phyloP scores from a whole-genome alignment of 305 asterid genomes.

The Ruellia speciosa region DNA sequence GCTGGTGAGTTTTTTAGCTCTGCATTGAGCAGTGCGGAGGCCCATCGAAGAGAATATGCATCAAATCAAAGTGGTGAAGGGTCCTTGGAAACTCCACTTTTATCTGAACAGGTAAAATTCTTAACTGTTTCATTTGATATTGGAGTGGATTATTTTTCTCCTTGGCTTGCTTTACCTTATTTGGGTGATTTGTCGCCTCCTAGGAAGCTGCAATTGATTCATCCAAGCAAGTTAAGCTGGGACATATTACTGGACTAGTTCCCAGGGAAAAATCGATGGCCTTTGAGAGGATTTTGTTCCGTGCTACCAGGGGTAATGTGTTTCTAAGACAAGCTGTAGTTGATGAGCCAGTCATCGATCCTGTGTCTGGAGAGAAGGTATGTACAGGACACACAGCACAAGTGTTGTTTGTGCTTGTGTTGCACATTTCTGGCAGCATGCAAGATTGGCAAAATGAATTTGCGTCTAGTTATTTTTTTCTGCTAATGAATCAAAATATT shows the following conservation, averaged over 20 bases:
- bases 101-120: slow-evolving; percentile 58
- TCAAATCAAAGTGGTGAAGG: slow-evolving; percentile 74
- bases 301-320: slow-evolving; percentile 97
- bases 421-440: background rate
- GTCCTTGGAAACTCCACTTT: slow-evolving; percentile 80
- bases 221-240: slow-evolving; percentile 95
- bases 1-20: slow-evolving; percentile 84
- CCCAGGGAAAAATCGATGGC: slow-evolving; percentile 86
- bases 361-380: slow-evolving; percentile 94
- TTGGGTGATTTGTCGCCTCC: slow-evolving; percentile 19
- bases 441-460: slow-evolving; percentile 6
- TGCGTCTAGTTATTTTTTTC: background rate
- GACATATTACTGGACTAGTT: slow-evolving; percentile 84
- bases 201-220: slow-evolving; percentile 60
- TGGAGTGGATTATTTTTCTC: slow-evolving; percentile 18
- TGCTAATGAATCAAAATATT: background rate
- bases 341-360: slow-evolving; percentile 80
- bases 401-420: background rate
- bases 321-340: slow-evolving; percentile 68
- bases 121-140: slow-evolving; percentile 13
- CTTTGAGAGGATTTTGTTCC: slow-evolving; percentile 94
- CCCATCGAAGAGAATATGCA: slow-evolving; percentile 57
- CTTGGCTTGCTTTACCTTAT: slow-evolving; percentile 5
- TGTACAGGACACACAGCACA: slow-evolving; percentile 12
- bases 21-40: slow-evolving; percentile 74